Evolutionary conservation across 2,329 filamentous ascomycete species (phyloP).

Genomic region (Escovopsis weberi): DNA sequence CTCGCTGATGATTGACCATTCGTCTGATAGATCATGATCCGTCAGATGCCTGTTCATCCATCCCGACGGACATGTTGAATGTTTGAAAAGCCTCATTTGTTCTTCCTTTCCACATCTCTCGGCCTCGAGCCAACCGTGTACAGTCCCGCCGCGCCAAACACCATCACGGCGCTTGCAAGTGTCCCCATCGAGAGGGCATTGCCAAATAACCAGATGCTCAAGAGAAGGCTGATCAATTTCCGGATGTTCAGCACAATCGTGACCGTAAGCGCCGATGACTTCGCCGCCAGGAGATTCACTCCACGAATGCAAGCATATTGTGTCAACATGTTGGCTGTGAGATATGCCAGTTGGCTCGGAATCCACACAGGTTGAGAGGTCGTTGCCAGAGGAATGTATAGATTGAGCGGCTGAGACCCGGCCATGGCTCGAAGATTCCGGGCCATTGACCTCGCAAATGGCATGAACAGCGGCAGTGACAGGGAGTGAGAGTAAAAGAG

Average conservation of each 20-base stretch:
- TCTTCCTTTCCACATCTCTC: slow-evolving; percentile 6
- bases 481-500: slow-evolving; percentile 82
- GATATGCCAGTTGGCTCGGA: slow-evolving; percentile 57
- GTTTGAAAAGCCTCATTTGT: too few relatives aligned
- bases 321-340: slow-evolving; percentile 67
- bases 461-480: slow-evolving; percentile 61
- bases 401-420: slow-evolving; percentile 42
- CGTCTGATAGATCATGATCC: too few relatives aligned
- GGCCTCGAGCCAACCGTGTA: slow-evolving; percentile 60
- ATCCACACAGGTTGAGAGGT: slow-evolving; percentile 15
- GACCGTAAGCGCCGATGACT: slow-evolving; percentile 81
- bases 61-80: too few relatives aligned
- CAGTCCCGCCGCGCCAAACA: slow-evolving; percentile 80
- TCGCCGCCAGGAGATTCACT: slow-evolving; percentile 83
- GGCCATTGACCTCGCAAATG: slow-evolving; percentile 51
- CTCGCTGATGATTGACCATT: too few relatives aligned
- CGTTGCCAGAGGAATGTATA: slow-evolving; percentile 11
- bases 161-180: slow-evolving; percentile 64
- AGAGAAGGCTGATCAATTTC: slow-evolving; percentile 77
- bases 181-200: slow-evolving; percentile 68
- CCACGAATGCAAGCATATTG: slow-evolving; percentile 93
- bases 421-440: slow-evolving; percentile 50
- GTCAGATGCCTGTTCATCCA: too few relatives aligned
- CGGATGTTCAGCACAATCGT: slow-evolving; percentile 93
- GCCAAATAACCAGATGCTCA: slow-evolving; percentile 91